Percentiles rank a stretch among this genome's conserved stretches.
phyloP scores from a whole-genome alignment of 176 grass and related monocot species.

The Pontederia crassipes region DNA sequence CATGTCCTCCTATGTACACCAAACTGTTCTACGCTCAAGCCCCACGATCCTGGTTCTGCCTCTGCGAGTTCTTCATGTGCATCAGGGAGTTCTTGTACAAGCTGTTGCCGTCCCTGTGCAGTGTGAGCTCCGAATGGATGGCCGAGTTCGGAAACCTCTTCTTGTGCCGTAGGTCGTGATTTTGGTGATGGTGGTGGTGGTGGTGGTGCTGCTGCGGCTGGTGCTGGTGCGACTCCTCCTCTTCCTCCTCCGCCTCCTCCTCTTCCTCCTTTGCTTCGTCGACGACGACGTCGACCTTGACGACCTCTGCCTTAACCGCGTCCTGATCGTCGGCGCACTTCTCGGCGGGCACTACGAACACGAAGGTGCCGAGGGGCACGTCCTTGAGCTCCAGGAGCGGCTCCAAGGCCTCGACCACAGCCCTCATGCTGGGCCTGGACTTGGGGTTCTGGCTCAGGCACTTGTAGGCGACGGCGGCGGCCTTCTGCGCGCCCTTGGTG shows the following conservation, averaged over 20 bases:
- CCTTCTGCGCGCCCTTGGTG: constrained; percentile 37
- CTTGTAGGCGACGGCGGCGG: constrained; percentile 44
- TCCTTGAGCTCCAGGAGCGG: constrained; percentile 59
- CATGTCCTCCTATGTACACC: too few species aligned
- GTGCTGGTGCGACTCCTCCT: neutral
- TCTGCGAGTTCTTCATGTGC: constrained; percentile 22
- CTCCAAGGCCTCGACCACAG: constrained; percentile 70
- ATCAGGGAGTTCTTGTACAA: constrained; percentile 33
- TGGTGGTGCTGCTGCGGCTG: constrained; percentile 13
- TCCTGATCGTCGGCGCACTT: neutral
- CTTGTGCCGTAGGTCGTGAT: constrained; percentile 17
- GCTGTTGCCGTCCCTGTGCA: constrained; percentile 26
- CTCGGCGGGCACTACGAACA: constrained; percentile 32
- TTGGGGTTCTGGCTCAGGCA: constrained; percentile 72
- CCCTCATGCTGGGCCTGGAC: constrained; percentile 47
- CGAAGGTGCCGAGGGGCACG: constrained; percentile 50
- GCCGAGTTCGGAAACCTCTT: constrained; percentile 44
- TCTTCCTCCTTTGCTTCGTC: neutral
- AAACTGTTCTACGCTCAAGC: neutral
- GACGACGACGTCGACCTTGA: neutral
- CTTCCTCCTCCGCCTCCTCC: constrained; percentile 1
- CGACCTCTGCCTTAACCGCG: neutral
- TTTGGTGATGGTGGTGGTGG: constrained; percentile 1
- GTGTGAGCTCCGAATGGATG: constrained; percentile 51
- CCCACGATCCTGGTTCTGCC: constrained; percentile 7